These are phyloP conservation scores for Termitomyces sp. DNA, from an alignment of 768 basidiomycete species.

Conservation along the genomic window DNA sequence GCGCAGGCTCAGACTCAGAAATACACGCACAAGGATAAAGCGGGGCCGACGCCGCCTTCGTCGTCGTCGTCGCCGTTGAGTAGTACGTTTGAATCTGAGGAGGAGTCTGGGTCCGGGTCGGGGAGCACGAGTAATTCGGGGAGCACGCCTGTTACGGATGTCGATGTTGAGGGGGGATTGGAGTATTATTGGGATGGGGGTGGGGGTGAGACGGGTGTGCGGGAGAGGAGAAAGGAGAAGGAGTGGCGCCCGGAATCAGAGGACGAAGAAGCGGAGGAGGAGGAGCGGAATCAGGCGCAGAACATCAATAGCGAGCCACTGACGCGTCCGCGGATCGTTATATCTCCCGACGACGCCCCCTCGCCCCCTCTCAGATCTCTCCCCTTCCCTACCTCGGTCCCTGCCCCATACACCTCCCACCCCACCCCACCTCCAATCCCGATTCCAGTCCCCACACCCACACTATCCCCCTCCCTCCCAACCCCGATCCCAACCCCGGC, in stretches of 20 bases:
- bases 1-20: too few species aligned
- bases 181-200: neutral
- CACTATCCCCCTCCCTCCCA: neutral
- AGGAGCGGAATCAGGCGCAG: slow-evolving; percentile 11
- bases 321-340: neutral
- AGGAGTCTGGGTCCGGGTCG: neutral
- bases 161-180: neutral
- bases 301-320: neutral
- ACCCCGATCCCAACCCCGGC: neutral
- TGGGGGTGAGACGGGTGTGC: neutral
- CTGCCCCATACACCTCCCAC: neutral
- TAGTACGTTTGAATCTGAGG: slow-evolving; percentile 35
- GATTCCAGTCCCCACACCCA: neutral
- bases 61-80: slow-evolving; percentile 45
- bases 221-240: slow-evolving; percentile 18
- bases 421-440: slow-evolving; percentile 9
- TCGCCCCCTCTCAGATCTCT: neutral
- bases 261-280: slow-evolving; percentile 8
- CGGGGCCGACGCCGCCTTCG: slow-evolving; percentile 2
- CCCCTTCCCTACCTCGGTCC: too few species aligned
- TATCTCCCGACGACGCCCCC: neutral
- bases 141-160: neutral
- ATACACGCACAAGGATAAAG: neutral
- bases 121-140: slow-evolving; percentile 12
- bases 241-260: neutral